Conservation (phyloP, 805 yeast genomes). For the Lipomyces kockii region DNA sequence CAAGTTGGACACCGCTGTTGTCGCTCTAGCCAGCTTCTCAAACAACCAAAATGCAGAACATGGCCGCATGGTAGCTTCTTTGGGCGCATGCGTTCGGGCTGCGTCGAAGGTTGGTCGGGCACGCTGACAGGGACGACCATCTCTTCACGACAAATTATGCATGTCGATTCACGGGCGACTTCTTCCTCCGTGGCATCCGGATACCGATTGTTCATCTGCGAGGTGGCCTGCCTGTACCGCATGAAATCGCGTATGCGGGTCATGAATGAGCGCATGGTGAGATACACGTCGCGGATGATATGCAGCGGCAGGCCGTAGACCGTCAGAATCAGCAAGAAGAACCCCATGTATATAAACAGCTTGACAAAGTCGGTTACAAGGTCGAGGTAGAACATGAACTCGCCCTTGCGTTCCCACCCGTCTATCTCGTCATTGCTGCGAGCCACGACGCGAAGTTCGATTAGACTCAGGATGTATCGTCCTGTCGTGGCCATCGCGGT, state of each 20-base stretch:
- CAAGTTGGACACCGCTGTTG: slow-evolving; percentile 95
- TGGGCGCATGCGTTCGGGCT: slow-evolving; percentile 52
- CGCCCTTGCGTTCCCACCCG: slow-evolving; percentile 72
- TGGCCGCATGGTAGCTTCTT: slow-evolving; percentile 84
- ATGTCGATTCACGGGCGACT: slow-evolving; percentile 52
- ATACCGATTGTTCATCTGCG: slow-evolving; percentile 66
- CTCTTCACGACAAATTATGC: slow-evolving; percentile 93
- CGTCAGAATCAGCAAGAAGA: slow-evolving; percentile 53
- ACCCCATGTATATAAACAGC: slow-evolving; percentile 53
- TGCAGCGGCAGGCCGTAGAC: slow-evolving; percentile 54
- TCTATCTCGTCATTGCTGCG: slow-evolving; percentile 57
- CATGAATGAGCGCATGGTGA: slow-evolving; percentile 45
- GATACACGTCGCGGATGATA: slow-evolving; percentile 56
- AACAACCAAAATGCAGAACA: slow-evolving; percentile 84
- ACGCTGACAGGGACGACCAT: slow-evolving; percentile 54
- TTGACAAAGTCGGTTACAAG: slow-evolving; percentile 48
- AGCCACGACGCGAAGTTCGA: slow-evolving; percentile 59
- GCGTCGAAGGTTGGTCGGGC: slow-evolving; percentile 39
- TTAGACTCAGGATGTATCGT: slow-evolving; percentile 56
- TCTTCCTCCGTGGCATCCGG: slow-evolving; percentile 66
- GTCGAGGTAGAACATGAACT: slow-evolving; percentile 63
- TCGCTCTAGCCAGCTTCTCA: slow-evolving; percentile 90
- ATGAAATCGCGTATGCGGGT: slow-evolving; percentile 42
- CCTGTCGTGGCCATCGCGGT: slow-evolving; percentile 55
- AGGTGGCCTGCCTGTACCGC: slow-evolving; percentile 49